Percentiles rank a stretch among this genome's conserved stretches.
phyloP scores from a whole-genome alignment of 2,329 filamentous ascomycete species.

The Colletotrichum nymphaeae region DNA sequence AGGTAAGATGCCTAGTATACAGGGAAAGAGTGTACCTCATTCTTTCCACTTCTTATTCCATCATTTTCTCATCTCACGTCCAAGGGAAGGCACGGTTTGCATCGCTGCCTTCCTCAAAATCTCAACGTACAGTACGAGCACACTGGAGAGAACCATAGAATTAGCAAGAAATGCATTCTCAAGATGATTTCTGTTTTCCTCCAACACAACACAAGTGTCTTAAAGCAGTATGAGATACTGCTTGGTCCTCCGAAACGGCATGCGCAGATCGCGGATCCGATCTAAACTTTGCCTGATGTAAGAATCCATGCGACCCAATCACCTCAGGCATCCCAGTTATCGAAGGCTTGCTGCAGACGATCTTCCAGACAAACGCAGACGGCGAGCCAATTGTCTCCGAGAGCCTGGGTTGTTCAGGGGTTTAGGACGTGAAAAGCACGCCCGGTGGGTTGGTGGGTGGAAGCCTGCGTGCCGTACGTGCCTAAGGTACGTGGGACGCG shows the following conservation, averaged over 20 bases:
- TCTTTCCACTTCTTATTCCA: background rate
- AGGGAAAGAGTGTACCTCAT: background rate
- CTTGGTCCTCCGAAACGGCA: background rate
- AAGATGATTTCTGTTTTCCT: background rate
- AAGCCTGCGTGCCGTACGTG: background rate
- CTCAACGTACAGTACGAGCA: background rate
- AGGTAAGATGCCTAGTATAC: background rate
- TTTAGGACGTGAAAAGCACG: background rate
- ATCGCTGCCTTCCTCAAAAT: background rate
- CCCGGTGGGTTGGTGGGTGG: constrained; percentile 1
- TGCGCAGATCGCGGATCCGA: background rate
- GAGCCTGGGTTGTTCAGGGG: background rate
- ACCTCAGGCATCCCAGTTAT: background rate
- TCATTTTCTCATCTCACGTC: background rate
- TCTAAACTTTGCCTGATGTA: background rate
- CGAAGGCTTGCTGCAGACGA: constrained; percentile 6
- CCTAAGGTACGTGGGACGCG: background rate
- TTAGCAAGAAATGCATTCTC: background rate
- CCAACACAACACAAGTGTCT: background rate
- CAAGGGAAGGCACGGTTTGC: background rate
- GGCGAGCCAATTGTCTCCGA: background rate
- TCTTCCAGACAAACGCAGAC: background rate
- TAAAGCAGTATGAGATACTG: background rate
- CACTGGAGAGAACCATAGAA: background rate
- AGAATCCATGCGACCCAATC: constrained; percentile 5